A percentile compares a stretch with the other conserved stretches of the same genome.
Conservation (phyloP, 1,139 yeast genomes). For the Entelexis sorbosivorans region DNA sequence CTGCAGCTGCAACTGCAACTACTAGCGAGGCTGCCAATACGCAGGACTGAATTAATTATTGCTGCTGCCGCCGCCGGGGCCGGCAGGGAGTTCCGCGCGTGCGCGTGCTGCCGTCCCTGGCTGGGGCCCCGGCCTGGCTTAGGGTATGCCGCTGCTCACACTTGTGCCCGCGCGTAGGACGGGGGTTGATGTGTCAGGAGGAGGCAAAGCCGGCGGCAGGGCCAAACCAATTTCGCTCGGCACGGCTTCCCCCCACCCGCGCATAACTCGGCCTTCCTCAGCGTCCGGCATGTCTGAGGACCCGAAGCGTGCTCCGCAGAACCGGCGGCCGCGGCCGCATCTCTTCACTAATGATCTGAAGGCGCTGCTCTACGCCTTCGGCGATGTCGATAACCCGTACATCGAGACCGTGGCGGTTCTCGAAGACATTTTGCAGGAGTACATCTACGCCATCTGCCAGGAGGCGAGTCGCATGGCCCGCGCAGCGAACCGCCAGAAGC, state of each 20-base stretch:
- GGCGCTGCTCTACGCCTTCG: constrained; percentile 69
- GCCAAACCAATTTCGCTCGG: too few species aligned
- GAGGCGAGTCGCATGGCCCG: constrained; percentile 46
- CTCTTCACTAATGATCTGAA: constrained; percentile 37
- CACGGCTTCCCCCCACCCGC: too few species aligned
- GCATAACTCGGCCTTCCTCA: background rate
- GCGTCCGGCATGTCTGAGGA: constrained; percentile 1
- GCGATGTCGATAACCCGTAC: constrained; percentile 71
- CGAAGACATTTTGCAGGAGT: constrained; percentile 76
- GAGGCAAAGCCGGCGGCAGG: too few species aligned
- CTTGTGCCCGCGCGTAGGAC: background rate
- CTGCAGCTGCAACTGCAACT: too few species aligned
- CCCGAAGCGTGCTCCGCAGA: constrained; percentile 4
- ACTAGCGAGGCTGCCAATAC: too few species aligned
- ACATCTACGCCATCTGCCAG: constrained; percentile 56
- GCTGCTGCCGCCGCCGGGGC: too few species aligned
- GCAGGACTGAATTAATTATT: too few species aligned
- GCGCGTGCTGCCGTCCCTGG: too few species aligned
- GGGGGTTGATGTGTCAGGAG: background rate
- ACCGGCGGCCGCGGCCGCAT: constrained; percentile 18
- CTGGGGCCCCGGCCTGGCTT: background rate
- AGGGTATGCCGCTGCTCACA: background rate
- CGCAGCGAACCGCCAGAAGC: constrained; percentile 52
- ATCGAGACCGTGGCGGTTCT: constrained; percentile 67
- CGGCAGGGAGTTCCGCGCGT: too few species aligned